Evolutionary conservation across 768 basidiomycete species (phyloP).

Genomic region (Auricularia cornea): DNA sequence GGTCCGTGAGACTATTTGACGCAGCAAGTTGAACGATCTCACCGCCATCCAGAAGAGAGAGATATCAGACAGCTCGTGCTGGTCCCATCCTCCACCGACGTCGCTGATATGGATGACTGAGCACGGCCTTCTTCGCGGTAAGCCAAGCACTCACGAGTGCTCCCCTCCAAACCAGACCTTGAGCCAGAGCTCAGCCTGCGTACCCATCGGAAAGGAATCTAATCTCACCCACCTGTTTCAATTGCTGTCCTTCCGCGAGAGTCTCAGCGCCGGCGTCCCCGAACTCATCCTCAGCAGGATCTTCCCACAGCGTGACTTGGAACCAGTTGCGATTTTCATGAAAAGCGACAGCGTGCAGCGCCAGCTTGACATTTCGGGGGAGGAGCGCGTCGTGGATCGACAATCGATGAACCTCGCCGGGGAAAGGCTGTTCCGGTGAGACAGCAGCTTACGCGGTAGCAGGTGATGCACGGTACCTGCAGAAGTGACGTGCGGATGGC

Average conservation of each 20-base stretch:
- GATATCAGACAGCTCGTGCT: slow-evolving; percentile 12
- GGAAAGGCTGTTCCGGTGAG: neutral
- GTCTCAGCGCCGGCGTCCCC: neutral
- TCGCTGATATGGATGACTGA: neutral
- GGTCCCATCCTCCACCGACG: slow-evolving; percentile 11
- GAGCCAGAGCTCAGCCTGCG: neutral
- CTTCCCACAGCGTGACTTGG: slow-evolving; percentile 14
- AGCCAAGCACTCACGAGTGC: slow-evolving; percentile 8
- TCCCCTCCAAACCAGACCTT: slow-evolving; percentile 22
- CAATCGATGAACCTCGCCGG: neutral
- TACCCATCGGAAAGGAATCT: too few species aligned
- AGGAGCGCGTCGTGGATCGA: slow-evolving; percentile 3
- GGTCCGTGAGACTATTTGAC: too few species aligned
- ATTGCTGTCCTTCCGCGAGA: slow-evolving; percentile 3
- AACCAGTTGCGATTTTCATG: slow-evolving; percentile 19
- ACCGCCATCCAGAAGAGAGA: slow-evolving; percentile 19
- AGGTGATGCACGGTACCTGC: too few species aligned
- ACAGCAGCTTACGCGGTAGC: too few species aligned
- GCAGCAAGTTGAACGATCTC: neutral
- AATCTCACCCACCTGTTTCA: neutral
- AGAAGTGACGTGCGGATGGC: slow-evolving; percentile 3
- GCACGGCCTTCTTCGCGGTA: too few species aligned
- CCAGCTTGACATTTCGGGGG: slow-evolving; percentile 12
- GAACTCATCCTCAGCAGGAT: neutral
- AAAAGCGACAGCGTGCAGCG: slow-evolving; percentile 20